Percentiles rank a stretch among this genome's conserved stretches.
Conservation (phyloP, 345 rosid genomes). For the Excoecaria cochinchinensis region DNA sequence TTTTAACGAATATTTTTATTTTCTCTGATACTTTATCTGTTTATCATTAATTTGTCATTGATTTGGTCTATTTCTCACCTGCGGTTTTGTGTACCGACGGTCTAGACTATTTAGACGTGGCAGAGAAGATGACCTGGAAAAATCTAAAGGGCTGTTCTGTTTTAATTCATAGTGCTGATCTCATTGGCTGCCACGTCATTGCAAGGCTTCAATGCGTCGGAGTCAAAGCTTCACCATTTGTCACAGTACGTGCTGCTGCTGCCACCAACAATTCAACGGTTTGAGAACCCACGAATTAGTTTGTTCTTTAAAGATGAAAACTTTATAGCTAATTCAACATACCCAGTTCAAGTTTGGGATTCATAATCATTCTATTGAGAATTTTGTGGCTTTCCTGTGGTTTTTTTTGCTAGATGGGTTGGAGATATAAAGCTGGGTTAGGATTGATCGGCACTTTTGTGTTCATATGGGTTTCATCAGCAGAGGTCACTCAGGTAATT, state of each 20-base stretch:
- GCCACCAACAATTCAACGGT: not conserved
- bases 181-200: slow-evolving; percentile 10
- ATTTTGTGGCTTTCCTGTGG: not conserved
- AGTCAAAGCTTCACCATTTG: not conserved
- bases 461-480: slow-evolving; percentile 77
- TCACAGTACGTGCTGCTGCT: not conserved
- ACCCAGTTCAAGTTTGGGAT: not conserved
- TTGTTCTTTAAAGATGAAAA: slow-evolving; percentile 1
- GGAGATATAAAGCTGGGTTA: slow-evolving; percentile 57
- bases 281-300: not conserved
- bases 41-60: no score
- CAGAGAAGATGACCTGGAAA: no score
- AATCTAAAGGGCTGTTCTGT: no score
- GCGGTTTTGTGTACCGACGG: no score
- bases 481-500: slow-evolving; percentile 83
- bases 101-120: no score
- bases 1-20: no score
- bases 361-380: not conserved
- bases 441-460: slow-evolving; percentile 50
- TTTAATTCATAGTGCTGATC: not conserved
- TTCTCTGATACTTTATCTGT: no score
- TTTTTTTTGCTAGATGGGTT: slow-evolving; percentile 33
- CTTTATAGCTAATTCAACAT: slow-evolving; percentile 3
- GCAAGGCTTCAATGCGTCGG: not conserved
- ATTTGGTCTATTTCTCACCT: no score